Conservation (phyloP, 179 eudicot species). For the Vitellaria paradoxa region DNA sequence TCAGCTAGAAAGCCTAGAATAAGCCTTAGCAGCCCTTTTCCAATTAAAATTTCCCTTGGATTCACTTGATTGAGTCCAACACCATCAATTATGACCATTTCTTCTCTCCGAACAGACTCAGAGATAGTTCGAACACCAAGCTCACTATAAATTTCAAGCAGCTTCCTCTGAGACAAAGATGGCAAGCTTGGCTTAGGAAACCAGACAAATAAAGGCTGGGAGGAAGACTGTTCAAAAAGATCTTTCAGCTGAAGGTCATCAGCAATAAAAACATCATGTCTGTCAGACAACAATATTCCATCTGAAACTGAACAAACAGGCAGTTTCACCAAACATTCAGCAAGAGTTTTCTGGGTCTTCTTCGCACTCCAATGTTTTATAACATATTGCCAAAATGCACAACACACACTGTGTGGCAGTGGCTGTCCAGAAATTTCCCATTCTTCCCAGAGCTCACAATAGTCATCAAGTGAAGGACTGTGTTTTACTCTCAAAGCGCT, state of each 20-base stretch:
- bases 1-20: constrained; percentile 60
- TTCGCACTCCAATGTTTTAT: constrained; percentile 25
- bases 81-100: constrained; percentile 17
- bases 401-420: constrained; percentile 34
- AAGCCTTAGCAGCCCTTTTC: constrained; percentile 49
- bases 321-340: constrained; percentile 36
- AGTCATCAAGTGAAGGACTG: constrained; percentile 50
- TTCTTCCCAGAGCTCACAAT: constrained; percentile 55
- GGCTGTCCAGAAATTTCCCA: constrained; percentile 50
- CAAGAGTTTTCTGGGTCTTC: constrained; percentile 28
- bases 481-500: constrained; percentile 35
- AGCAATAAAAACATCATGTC: constrained; percentile 50
- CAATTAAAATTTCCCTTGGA: constrained; percentile 29
- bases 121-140: constrained; percentile 57
- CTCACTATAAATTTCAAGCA: constrained; percentile 43
- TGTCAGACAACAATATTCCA: constrained; percentile 31
- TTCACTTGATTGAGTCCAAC: constrained; percentile 21
- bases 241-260: constrained; percentile 63
- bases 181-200: constrained; percentile 39
- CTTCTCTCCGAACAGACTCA: constrained; percentile 32
- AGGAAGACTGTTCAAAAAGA: constrained; percentile 36
- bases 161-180: constrained; percentile 33
- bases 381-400: constrained; percentile 54
- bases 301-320: constrained; percentile 40
- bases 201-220: constrained; percentile 55